Evolutionary conservation across 768 basidiomycete species (phyloP).

Genomic region (Lactarius evosmus): DNA sequence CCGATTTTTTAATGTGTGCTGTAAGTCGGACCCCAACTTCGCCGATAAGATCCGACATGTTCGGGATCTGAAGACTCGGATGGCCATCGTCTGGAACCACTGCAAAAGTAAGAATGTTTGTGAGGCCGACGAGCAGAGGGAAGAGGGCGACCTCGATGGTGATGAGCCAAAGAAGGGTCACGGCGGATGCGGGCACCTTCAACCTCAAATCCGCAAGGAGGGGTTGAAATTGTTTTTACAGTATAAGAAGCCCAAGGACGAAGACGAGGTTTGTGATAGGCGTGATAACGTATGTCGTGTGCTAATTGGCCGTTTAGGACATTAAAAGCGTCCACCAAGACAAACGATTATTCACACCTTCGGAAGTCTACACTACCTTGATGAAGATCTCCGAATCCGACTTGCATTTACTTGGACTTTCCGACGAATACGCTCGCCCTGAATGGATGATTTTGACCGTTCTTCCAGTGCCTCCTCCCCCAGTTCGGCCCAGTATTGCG

Average conservation of each 20-base stretch:
- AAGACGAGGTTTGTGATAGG: conserved; percentile 69
- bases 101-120: conserved; percentile 89
- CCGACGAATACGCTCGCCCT: conserved; percentile 92
- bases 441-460: conserved; percentile 99
- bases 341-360: conserved; percentile 76
- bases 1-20: conserved; percentile 29
- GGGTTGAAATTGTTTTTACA: conserved; percentile 92
- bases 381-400: conserved; percentile 93
- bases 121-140: conserved; percentile 85
- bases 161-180: conserved; percentile 86
- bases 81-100: conserved; percentile 80
- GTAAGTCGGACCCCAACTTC: conserved; percentile 81
- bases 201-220: conserved; percentile 90
- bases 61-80: conserved; percentile 81
- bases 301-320: conserved; percentile 47
- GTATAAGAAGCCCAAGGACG: conserved; percentile 92
- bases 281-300: conserved; percentile 16
- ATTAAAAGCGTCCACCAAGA: conserved; percentile 78
- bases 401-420: conserved; percentile 84
- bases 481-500: conserved; percentile 96
- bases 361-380: conserved; percentile 90
- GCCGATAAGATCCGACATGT: conserved; percentile 85
- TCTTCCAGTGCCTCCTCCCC: conserved; percentile 95
- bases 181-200: conserved; percentile 93
- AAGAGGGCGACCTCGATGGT: conserved; percentile 67